Base-by-base conservation (phyloP, 176 grass and related monocot species). In the Guadua angustifolia region DNA sequence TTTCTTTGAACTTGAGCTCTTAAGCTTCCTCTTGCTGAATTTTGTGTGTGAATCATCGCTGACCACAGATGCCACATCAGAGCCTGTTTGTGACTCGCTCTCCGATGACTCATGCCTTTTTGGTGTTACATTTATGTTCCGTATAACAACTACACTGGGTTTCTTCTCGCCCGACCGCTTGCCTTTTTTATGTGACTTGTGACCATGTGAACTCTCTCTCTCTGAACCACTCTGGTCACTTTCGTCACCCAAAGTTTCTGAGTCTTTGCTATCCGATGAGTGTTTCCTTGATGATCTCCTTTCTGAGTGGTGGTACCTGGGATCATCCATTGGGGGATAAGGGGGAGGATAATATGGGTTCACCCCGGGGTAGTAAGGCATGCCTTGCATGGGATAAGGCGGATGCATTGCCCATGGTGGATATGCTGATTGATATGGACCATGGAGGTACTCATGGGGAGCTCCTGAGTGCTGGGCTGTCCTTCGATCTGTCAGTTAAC, bases 321-420 rank as follows among this genome's bases (percentile, higher is more conserved):
- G 64, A 74, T 93, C 91, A 33, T 99, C 93, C 3, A 57, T 78
- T 83, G 85, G 83, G 78, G 96, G 91, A 26, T 97, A 97, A 18
- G 84, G 84, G 12, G 90, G 70, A 78, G 86, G 92, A 68, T 76
- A 91, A 75, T 94, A 97, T 58, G 88, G 87, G 50, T 80, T 87
- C 36, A 71, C 77, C 45, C 88, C 95, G 4, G 92, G 93, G 75
- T 95, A 94, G 82, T 92, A 95, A 52, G 96, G 89, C 84, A 91
- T 91, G 76, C 88, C 82, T 86, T 98, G 93, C 89, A 93, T 91
- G 26, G 91, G 79, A 68, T 97, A 94, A 59, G 96, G 87, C 10
- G 85, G 93, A 78, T 90, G 96, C 91, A 95, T 92, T 82, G 91
- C 71, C 96, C 96, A 99, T 19, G 89, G 89, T 47, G 96, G 96